Evolutionary conservation across 2,329 filamentous ascomycete species (phyloP), one percentile per base, ranked within the genome.

Genomic region (Pseudofabraea citricarpa): DNA sequence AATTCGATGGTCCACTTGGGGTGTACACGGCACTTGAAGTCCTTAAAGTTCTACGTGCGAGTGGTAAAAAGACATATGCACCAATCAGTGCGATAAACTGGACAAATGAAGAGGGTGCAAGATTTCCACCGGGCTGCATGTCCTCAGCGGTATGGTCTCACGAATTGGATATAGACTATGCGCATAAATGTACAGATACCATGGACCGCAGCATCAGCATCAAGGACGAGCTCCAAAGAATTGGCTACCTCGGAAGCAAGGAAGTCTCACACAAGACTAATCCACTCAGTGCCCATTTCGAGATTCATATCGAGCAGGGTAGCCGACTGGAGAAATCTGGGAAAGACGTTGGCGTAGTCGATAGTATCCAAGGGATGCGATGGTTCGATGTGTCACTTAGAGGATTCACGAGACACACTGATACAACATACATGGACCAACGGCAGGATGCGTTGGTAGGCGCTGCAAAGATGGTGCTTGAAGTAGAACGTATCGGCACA

Each of bases 301-400:
- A 90, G 62, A 71, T 90, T 10, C 87, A 90, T 57, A 90, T 90
- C 43, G 47, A 93, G 60, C 87, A 93, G 59, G 86, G 86, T 0
- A 85, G 85, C 0, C 75, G 87, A 18, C 72, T 93, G 1, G 81
- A 89, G 54, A 72, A 73, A 13, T 69, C 74, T 21, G 64, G 71
- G 22, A 72, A 80, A 53, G 79, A 80, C 41, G 72, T 90, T 36
- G 81, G 82, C 16, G 72, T 87, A 6, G 85, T 90, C 8, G 73
- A 74, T 21, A 83, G 83, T 4, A 83, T 85, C 2, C 85, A 89
- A 59, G 82, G 81, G 5, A 88, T 87, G 61, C 76, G 79, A 44
- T 89, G 85, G 85, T 81, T 80, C 59, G 81, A 78, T 0, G 60
- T 88, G 26, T 75, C 74, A 6, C 72, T 88, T 3, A 66, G 67